Conservation (phyloP, 2,329 filamentous ascomycete genomes). For the Colletotrichum viniferum region DNA sequence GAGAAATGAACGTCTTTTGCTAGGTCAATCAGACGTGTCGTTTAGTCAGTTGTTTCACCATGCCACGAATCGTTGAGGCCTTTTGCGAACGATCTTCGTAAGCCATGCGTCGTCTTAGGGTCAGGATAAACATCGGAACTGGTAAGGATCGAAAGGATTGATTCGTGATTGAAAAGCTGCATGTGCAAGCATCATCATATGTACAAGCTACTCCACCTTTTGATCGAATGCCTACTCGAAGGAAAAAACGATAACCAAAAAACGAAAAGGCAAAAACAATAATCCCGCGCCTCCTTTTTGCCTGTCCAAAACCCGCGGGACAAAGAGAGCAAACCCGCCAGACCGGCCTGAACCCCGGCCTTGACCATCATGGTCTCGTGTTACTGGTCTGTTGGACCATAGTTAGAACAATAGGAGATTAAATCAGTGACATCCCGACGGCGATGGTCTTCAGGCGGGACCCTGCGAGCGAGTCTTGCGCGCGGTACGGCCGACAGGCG, state of each 20-base stretch:
- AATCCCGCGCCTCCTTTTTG: conserved; percentile 8
- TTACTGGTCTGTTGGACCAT: not conserved
- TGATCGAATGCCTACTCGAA: not conserved
- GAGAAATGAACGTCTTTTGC: not conserved
- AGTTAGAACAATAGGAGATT: not conserved
- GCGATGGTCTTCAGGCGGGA: not conserved
- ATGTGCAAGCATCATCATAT: not conserved
- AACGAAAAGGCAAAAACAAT: not conserved
- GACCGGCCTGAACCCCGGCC: not conserved
- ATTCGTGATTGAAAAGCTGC: not conserved
- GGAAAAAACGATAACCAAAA: not conserved
- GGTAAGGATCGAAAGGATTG: not conserved
- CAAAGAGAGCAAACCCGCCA: not conserved
- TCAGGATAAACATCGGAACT: not conserved
- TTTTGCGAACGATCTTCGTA: not conserved
- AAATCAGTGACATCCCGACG: not conserved
- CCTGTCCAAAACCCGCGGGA: conserved; percentile 1
- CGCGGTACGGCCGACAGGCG: conserved; percentile 38
- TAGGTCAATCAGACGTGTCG: not conserved
- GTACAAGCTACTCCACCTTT: not conserved
- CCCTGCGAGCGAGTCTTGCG: conserved; percentile 50
- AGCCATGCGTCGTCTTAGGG: not conserved
- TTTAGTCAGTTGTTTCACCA: not conserved
- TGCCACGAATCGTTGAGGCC: not conserved
- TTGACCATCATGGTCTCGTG: not conserved